Conservation (phyloP, 1,284 basidiomycete genomes). For the Tetrapyrgos nigripes region DNA sequence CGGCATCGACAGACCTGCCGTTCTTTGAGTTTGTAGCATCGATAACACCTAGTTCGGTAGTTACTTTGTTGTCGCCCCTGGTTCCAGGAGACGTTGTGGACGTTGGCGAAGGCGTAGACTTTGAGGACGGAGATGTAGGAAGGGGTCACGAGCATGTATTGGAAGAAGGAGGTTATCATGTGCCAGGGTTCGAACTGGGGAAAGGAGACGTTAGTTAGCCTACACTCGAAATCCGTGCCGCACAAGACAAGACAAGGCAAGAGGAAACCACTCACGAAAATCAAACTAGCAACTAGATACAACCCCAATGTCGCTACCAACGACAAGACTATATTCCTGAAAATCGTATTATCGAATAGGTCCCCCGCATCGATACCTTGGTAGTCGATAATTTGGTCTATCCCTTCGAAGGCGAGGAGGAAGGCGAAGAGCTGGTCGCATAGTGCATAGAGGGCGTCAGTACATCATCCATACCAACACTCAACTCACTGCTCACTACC, state of each 20-base stretch:
- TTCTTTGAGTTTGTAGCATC: conserved; percentile 76
- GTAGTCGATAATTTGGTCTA: conserved; percentile 61
- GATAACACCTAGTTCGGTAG: conserved; percentile 86
- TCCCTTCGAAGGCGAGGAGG: conserved; percentile 82
- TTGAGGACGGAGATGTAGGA: too few relatives aligned
- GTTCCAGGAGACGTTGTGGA: conserved; percentile 90
- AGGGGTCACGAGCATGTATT: too few relatives aligned
- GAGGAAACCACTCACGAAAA: conserved; percentile 71
- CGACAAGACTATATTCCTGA: conserved; percentile 87
- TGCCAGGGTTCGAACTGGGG: conserved; percentile 85
- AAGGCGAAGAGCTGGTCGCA: conserved; percentile 70
- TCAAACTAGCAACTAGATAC: conserved; percentile 81
- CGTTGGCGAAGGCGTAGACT: conserved; percentile 91
- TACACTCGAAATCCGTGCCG: too few relatives aligned
- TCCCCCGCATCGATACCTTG: conserved; percentile 57
- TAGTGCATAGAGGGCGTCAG: conserved; percentile 9
- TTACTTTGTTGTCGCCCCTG: conserved; percentile 88
- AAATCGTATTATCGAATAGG: conserved; percentile 79
- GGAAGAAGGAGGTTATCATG: too few relatives aligned
- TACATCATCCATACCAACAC: background rate
- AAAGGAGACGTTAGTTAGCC: too few relatives aligned
- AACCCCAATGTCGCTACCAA: conserved; percentile 87
- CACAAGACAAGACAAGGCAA: too few relatives aligned
- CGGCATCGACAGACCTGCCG: conserved; percentile 66
- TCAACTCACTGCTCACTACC: too few relatives aligned